phyloP scores from a whole-genome alignment of 179 eudicot genomes.

The Gypsophila paniculata region DNA sequence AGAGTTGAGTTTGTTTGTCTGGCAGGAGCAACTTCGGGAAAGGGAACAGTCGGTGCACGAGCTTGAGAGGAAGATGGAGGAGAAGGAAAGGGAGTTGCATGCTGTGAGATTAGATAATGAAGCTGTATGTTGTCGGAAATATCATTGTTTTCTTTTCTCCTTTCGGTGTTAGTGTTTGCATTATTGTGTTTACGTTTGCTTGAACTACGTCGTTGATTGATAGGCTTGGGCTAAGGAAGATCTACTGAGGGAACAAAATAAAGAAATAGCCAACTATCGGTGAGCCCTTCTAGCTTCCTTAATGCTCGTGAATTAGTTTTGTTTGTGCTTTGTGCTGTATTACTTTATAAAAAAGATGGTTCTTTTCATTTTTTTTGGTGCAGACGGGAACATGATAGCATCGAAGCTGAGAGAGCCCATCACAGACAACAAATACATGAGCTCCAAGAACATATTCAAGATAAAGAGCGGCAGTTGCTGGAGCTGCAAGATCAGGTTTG shows the following conservation, averaged over 20 bases:
- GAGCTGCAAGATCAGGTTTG: conserved; percentile 98
- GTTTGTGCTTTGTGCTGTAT: background rate
- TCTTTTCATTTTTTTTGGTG: background rate
- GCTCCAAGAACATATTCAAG: conserved; percentile 86
- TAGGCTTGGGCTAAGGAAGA: conserved; percentile 99
- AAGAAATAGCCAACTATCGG: conserved; percentile 82
- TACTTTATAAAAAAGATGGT: background rate
- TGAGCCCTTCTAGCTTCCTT: conserved; percentile 25
- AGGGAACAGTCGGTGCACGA: conserved; percentile 64
- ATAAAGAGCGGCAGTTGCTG: conserved; percentile 74
- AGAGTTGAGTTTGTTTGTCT: conserved; percentile 19
- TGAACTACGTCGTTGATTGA: conserved; percentile 13
- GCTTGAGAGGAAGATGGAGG: conserved; percentile 76
- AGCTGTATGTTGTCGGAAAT: conserved; percentile 47
- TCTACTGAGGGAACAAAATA: conserved; percentile 82
- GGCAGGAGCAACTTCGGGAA: conserved; percentile 80
- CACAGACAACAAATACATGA: conserved; percentile 89
- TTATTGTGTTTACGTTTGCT: background rate
- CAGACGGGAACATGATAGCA: conserved; percentile 89
- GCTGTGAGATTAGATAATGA: conserved; percentile 80
- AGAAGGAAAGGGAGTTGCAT: conserved; percentile 79
- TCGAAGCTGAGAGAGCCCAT: conserved; percentile 91
- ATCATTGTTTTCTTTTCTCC: background rate
- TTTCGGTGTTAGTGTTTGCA: conserved; percentile 10
- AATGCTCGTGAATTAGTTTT: background rate